phyloP scores from a whole-genome alignment of 331 rosid species.

The Rosa hybrid region DNA sequence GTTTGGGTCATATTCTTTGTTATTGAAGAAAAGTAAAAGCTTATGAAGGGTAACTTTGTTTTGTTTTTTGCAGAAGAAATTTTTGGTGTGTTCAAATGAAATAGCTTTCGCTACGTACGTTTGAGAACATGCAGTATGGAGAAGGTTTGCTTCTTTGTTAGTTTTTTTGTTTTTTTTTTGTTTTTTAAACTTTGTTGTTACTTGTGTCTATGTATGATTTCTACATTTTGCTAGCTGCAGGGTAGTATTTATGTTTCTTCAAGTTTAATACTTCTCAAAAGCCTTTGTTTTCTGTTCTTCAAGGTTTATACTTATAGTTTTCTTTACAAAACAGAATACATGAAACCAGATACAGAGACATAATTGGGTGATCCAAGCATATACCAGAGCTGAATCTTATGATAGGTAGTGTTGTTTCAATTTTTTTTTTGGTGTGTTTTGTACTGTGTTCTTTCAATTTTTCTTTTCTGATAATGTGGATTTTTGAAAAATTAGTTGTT shows the following conservation, averaged over 20 bases:
- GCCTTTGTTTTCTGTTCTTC: slow-evolving; percentile 22
- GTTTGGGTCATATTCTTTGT: too few species aligned
- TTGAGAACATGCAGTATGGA: slow-evolving; percentile 97
- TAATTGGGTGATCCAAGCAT: slow-evolving; percentile 98
- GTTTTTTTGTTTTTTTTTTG: background rate
- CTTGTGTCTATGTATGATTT: slow-evolving; percentile 21
- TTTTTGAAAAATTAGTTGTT: too few species aligned
- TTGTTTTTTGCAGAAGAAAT: too few species aligned
- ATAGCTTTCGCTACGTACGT: slow-evolving; percentile 73
- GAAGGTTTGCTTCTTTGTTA: slow-evolving; percentile 52
- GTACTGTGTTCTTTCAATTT: background rate
- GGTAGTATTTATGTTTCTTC: background rate
- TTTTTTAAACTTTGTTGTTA: slow-evolving; percentile 19
- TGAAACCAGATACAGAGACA: slow-evolving; percentile 96
- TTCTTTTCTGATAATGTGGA: too few species aligned
- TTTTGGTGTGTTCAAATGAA: slow-evolving; percentile 31
- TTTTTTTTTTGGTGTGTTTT: too few species aligned
- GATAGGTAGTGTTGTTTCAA: too few species aligned
- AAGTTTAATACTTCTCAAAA: slow-evolving; percentile 1
- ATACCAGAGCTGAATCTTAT: slow-evolving; percentile 96
- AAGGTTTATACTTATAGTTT: slow-evolving; percentile 16
- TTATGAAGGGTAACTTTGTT: too few species aligned
- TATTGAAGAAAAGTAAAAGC: too few species aligned
- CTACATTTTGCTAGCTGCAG: background rate
- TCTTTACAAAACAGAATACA: slow-evolving; percentile 53